These are phyloP conservation scores for Paspalum vaginatum DNA, from an alignment of 176 grass and related monocot genomes.

Conservation along the genomic window DNA sequence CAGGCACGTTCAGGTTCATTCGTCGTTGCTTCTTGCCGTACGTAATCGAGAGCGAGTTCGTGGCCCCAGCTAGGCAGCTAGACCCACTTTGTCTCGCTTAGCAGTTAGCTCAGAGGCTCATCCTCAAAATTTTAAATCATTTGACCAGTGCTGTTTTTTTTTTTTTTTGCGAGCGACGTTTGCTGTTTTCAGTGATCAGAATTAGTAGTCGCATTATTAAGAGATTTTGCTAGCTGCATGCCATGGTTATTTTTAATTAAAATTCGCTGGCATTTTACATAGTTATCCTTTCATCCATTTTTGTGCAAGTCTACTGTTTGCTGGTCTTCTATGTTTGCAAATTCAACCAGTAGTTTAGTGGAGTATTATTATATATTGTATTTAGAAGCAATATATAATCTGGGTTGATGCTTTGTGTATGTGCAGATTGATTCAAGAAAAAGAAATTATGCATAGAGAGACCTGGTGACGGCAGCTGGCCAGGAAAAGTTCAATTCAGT, in stretches of 20 bases:
- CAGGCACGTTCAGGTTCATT: neutral
- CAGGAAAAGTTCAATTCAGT: too few species aligned
- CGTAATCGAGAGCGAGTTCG: neutral
- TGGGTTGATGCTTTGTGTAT: too few species aligned
- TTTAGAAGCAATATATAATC: too few species aligned
- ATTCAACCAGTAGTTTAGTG: neutral
- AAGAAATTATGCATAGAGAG: too few species aligned
- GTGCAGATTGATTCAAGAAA: too few species aligned
- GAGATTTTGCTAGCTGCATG: neutral
- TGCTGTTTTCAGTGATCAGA: neutral
- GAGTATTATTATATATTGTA: neutral
- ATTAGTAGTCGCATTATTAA: neutral
- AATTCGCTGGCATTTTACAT: neutral
- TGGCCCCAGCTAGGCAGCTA: conserved; percentile 8
- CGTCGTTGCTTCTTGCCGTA: neutral
- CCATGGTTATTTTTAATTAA: neutral
- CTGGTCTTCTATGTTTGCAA: neutral
- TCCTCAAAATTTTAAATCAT: conserved; percentile 6
- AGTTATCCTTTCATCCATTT: neutral
- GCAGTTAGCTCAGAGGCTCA: neutral
- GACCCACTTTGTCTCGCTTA: neutral
- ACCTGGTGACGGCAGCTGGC: too few species aligned
- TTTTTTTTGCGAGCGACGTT: too few species aligned
- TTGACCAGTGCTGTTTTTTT: neutral
- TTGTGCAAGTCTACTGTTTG: neutral